Evolutionary conservation across 495 filamentous ascomycete genomes (phyloP), one percentile per base, ranked within the genome.

Genomic region (Tetracladium setigerum): DNA sequence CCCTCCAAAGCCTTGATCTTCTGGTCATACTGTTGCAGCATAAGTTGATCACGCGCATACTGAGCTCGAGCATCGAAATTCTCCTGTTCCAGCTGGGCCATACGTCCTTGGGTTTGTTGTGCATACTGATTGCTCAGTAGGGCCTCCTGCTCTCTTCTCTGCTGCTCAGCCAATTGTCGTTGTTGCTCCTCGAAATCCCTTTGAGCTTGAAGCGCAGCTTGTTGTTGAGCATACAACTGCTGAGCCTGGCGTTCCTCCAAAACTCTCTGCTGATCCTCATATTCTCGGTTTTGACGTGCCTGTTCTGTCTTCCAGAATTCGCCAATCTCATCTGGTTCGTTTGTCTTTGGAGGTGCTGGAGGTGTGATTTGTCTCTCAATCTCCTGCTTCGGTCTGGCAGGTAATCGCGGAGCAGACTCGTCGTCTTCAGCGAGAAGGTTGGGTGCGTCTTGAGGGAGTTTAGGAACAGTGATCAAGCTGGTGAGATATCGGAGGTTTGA

Each of bases 291-390:
- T 59, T 96, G 87, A 37, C 88, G 74, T 52, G 79, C 76, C 49
- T 95, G 84, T 62, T 95, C 89, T 55, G 81, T 89, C 63, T 90
- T 90, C 92, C 92, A 98, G 64, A 98, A 98, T 59, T 97, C 94
- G 47, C 83, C 85, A 59, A 98, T 97, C 14, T 94, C 87, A 58
- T 95, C 92, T 6, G 92, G 92, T 55, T 97, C 92, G 4, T 83
- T 77, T 2, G 71, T 60, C 41, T 79, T 78, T 1, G 78, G 73
- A 2, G 67, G 62, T 11, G 81, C 82, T 13, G 81, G 77, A 14
- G 84, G 84, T 1, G 78, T 76, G 10, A 87, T 81, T 43, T 77
- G 71, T 45, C 68, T 71, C 52, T 78, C 71, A 37, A 83, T 81
- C 58, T 84, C 81, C 52, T 78, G 75, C 62, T 78, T 85, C 8